Base-by-base conservation (phyloP, 2,329 filamentous ascomycete genomes). In the Simplicillium aogashimaense region DNA sequence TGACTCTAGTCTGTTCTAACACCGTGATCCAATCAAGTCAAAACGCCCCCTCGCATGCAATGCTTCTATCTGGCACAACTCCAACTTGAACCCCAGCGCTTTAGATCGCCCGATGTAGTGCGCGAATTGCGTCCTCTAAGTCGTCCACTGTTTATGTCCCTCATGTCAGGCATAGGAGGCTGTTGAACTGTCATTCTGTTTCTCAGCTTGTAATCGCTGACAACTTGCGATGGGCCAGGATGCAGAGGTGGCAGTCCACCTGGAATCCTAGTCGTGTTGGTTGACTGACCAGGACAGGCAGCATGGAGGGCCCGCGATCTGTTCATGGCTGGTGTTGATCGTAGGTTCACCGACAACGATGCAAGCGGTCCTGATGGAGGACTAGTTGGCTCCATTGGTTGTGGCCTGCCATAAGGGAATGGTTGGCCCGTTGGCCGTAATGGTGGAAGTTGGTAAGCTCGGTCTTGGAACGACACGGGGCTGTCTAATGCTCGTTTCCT, bases 261-360 rank as follows among this genome's bases (percentile, higher is more conserved):
- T 7, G 13, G 7, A 7, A 12, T 12, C 30, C 30, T 7, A 13
- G 30, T 15, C 30, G 30, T 12, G 20, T 48, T 15, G 53, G 39
- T 8, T 50, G 43, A 4, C 41, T 40, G 7, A 50, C 46, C 11
- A 55, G 28, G 2, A 51, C 38, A 15, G 55, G 49, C 8, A 51
- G 43, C 7, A 51, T 28, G 35, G 34, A 56, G 53, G 4, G 50
- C 43, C 7, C 57, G 45, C 15, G 41, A 41, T 20, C 42, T 48
- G 7, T 43, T 43, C 29, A 49, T 52, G 11, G 36, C 29, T 29
- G 35, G 43, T 4, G 45, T 45, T 20, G 43, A 49, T 3, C 55
- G 51, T 43, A 56, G 38, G 35, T 62, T 62, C 10, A 52, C 47
- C 13, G 59, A 62, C 20, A 62, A 48, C 1, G 52, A 49, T 12